Percentiles rank a stretch among this genome's conserved stretches.
Evolutionary conservation across 208 protist genomes (phyloP).

Genomic region (Histomonas meleagridis): DNA sequence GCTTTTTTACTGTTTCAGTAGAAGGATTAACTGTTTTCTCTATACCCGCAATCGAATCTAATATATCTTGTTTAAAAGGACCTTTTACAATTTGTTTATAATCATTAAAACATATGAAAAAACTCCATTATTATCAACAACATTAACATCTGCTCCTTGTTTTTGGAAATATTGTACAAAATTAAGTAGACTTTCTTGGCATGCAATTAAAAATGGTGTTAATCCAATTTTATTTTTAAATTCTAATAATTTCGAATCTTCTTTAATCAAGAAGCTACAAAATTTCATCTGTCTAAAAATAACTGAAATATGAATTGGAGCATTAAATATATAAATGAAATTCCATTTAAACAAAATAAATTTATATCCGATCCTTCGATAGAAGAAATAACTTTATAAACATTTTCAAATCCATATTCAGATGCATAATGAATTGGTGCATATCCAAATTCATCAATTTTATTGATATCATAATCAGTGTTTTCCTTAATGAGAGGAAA

Average conservation of each 20-base stretch:
- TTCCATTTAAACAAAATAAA: no score
- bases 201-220: background rate
- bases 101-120: no score
- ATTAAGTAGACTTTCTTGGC: background rate
- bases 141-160: background rate
- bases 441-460: background rate
- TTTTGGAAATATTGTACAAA: background rate
- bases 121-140: background rate
- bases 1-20: no score
- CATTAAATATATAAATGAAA: background rate
- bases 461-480: background rate
- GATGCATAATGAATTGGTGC: background rate
- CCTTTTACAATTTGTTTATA: no score
- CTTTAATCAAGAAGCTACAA: no score
- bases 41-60: no score
- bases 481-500: background rate
- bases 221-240: background rate
- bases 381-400: background rate
- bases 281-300: background rate
- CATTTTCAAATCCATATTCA: background rate
- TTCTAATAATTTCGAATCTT: background rate
- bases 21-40: no score
- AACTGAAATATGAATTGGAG: background rate
- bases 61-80: no score
- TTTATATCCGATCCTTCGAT: background rate